Base-by-base conservation (phyloP, 139 green algal genomes). In the Chlorella sp. region DNA sequence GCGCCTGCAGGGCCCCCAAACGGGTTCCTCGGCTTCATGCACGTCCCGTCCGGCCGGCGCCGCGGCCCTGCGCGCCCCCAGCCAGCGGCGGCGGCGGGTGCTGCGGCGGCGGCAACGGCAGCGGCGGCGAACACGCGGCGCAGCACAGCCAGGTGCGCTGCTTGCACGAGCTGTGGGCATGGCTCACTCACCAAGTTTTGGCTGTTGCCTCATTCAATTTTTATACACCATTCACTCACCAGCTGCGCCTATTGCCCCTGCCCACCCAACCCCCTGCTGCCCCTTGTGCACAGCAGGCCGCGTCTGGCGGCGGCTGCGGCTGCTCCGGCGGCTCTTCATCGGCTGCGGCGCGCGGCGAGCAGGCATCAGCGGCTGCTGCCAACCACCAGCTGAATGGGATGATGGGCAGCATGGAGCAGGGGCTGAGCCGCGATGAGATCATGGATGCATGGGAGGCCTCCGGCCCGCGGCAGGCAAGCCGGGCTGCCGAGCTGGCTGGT, bases 371-470 rank as follows among this genome's bases (percentile, higher is more conserved):
- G 0, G 23, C 68, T 3, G 51, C 26, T 21, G 34, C 62, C 1
- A 30, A n/a, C 32, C 56, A 57, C 26, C n/a, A 44, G 51, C 69
- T 85, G 23, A 78, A 69, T 47, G 30, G 16, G n/a, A 18, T 85
- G 68, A 69, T 85, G 67, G 32, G 23, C 13, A 70, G 80, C 9
- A 30, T 78, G 80, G 51, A 75, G 39, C 64, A 64, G 25, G 74
- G 15, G 4, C 41, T 84, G 6, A 75, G 23, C 17, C 64, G 78
- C 6, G 63, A 76, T 0, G 63, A 76, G 20, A 38, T 84, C 38
- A 26, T 28, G 41, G 63, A 38, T 0, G 78, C 63, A 6, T 74
- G 63, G 34, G n/a, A 84, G n/a, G 41, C 74, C 12, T 60, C 51
- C 0, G 18, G 18, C 3, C 74, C 51, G 17, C 51, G 51, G 12